Evolutionary conservation across 768 basidiomycete genomes (phyloP).

Genomic region (Macrolepiota fuliginosa): DNA sequence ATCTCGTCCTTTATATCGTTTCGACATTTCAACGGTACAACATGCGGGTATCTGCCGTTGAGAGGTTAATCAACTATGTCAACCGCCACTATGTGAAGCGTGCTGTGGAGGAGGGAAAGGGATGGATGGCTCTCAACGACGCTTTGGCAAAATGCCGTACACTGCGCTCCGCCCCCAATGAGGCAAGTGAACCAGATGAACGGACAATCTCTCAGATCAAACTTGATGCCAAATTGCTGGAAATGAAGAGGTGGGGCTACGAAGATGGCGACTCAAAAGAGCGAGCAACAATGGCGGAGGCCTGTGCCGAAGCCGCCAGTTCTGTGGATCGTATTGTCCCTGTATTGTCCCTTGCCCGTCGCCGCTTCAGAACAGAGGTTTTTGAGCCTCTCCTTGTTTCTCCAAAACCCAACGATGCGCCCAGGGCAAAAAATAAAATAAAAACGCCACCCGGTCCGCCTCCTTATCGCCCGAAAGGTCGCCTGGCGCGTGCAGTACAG

Average conservation of each 20-base stretch:
- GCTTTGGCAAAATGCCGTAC: slow-evolving; percentile 39
- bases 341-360: slow-evolving; percentile 60
- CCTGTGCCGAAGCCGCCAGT: slow-evolving; percentile 75
- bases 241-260: slow-evolving; percentile 74
- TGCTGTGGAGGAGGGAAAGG: slow-evolving; percentile 73
- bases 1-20: slow-evolving; percentile 67
- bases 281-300: slow-evolving; percentile 54
- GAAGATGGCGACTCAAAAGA: slow-evolving; percentile 47
- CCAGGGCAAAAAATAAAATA: slow-evolving; percentile 48
- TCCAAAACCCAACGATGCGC: slow-evolving; percentile 61
- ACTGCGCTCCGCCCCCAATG: slow-evolving; percentile 40
- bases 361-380: slow-evolving; percentile 71
- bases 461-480: slow-evolving; percentile 55
- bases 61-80: slow-evolving; percentile 76
- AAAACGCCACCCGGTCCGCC: slow-evolving; percentile 35
- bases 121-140: slow-evolving; percentile 71
- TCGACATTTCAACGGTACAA: slow-evolving; percentile 71
- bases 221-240: slow-evolving; percentile 56
- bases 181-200: slow-evolving; percentile 45
- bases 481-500: slow-evolving; percentile 67
- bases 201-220: slow-evolving; percentile 58
- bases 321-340: slow-evolving; percentile 63
- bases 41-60: slow-evolving; percentile 63
- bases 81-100: slow-evolving; percentile 77
- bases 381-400: slow-evolving; percentile 65